Base-by-base conservation (phyloP, 1,284 basidiomycete genomes). In the Irpex sp. region DNA sequence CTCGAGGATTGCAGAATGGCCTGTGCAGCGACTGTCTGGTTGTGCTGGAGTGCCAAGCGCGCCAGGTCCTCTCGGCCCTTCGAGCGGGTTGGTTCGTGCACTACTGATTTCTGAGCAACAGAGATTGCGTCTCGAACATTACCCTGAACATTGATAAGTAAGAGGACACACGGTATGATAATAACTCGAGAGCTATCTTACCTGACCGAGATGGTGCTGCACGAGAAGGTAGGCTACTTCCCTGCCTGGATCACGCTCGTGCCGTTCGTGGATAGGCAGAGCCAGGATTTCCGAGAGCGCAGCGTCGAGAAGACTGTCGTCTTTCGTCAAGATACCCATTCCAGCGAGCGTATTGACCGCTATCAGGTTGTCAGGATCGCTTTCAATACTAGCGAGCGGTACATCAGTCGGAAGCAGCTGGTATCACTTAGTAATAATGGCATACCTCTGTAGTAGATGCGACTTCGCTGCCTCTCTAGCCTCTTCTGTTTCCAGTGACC, bases 291-390 rank as follows among this genome's bases (percentile, higher is more conserved):
- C 96, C 0, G 91, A 87, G 7, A 96, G 78, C 0, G 94, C 91
- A 0, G 96, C 96, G 71, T 97, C 94, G 13, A 96, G 82, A 17
- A 97, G 82, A 59, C 84, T 86, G 26, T 89, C 86, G 71, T 97
- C 96, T 31, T 83, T 80, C 0, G 88, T 90, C 21, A 94, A 77
- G 62, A 95, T 87, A 7, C 92, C 96, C 82, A 97, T 93, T 1
- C 92, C 93, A 0, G 92, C 92, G 0, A 98, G 82, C 0, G 89
- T 85, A 51, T 90, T 89, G 72, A 97, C 91, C 1, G 93, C 93
- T 62, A 85, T 82, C 60, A 96, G 74, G 71, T 91, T 93, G 70
- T 85, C 89, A 21, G 85, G 85, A 74, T 90, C 90, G 66, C 80
- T 74, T 1, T 85, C 78, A 66, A 92, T 87, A 67, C 91, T 92